Conservation (phyloP, 1,284 basidiomycete species). For the Exobasidium rhododendri region DNA sequence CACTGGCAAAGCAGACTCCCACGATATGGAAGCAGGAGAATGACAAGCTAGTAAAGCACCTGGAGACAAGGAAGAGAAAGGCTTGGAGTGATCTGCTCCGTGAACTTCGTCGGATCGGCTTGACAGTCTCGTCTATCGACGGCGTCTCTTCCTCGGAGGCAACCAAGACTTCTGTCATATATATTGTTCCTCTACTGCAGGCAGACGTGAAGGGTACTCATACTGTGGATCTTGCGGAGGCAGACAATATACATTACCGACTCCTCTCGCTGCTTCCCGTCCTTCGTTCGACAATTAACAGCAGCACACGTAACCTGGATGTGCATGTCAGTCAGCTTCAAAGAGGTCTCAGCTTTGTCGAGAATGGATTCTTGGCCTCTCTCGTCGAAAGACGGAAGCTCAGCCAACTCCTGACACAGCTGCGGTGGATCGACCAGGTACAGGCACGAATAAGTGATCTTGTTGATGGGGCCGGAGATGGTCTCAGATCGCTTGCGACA, state of each 20-base stretch:
- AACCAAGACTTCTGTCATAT: background rate
- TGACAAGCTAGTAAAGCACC: constrained; percentile 71
- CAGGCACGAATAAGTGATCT: background rate
- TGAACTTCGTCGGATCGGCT: constrained; percentile 77
- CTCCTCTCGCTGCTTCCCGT: constrained; percentile 68
- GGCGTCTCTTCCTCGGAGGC: constrained; percentile 18
- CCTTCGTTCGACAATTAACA: constrained; percentile 67
- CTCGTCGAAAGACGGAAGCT: constrained; percentile 29
- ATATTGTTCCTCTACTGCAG: background rate
- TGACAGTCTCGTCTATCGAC: constrained; percentile 52
- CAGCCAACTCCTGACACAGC: background rate
- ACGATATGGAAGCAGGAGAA: constrained; percentile 53
- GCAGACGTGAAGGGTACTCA: background rate
- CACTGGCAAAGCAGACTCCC: constrained; percentile 58
- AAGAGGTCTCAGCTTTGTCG: constrained; percentile 73
- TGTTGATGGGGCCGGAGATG: background rate
- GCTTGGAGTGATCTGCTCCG: constrained; percentile 88
- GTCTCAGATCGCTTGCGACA: background rate
- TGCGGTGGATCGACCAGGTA: background rate
- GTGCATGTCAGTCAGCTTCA: constrained; percentile 79
- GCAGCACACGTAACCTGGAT: constrained; percentile 66
- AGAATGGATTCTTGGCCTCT: constrained; percentile 62
- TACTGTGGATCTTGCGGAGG: background rate
- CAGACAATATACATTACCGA: constrained; percentile 61
- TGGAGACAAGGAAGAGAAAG: constrained; percentile 77